Percentiles rank a stretch among this genome's conserved stretches.
phyloP scores from a whole-genome alignment of 164 flowering plant genomes.

The Platanus orientalis region DNA sequence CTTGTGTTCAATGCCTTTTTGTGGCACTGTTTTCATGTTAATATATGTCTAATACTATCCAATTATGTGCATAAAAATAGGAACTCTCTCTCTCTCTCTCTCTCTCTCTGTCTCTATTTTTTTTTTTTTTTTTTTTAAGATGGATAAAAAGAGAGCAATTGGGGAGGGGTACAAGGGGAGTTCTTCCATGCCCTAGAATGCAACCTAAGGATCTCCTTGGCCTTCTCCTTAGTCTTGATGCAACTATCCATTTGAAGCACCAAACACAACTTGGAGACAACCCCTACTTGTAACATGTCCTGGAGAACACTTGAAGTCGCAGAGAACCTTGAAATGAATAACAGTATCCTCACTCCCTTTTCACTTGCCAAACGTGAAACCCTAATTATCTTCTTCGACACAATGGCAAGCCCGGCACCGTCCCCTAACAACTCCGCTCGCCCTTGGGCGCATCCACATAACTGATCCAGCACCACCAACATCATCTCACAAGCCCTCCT shows the following conservation, averaged over 20 bases:
- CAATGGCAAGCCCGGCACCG: constrained; percentile 65
- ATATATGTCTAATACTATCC: too few species aligned
- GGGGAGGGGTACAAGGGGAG: constrained; percentile 55
- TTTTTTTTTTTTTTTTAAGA: constrained; percentile 7
- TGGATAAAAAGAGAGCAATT: constrained; percentile 57
- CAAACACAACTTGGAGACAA: constrained; percentile 71
- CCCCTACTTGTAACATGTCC: constrained; percentile 85
- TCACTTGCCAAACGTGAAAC: constrained; percentile 68
- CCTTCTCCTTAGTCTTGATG: constrained; percentile 57
- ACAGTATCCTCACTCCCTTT: constrained; percentile 58
- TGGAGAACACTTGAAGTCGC: constrained; percentile 48
- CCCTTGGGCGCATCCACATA: constrained; percentile 81
- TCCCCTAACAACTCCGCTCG: constrained; percentile 60
- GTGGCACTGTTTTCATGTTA: too few species aligned
- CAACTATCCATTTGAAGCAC: constrained; percentile 58
- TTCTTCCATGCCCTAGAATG: constrained; percentile 73
- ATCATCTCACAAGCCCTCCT: constrained; percentile 44
- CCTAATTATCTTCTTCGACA: constrained; percentile 79
- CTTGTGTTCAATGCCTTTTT: too few species aligned
- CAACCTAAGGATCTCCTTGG: constrained; percentile 55
- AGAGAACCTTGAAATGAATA: constrained; percentile 45
- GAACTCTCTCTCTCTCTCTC: background rate
- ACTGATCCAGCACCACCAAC: constrained; percentile 42
- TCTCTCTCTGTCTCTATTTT: background rate
- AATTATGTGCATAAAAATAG: too few species aligned